Conservation (phyloP, 192 early-diverging fungal species). For the Entomortierella beljakovae region DNA sequence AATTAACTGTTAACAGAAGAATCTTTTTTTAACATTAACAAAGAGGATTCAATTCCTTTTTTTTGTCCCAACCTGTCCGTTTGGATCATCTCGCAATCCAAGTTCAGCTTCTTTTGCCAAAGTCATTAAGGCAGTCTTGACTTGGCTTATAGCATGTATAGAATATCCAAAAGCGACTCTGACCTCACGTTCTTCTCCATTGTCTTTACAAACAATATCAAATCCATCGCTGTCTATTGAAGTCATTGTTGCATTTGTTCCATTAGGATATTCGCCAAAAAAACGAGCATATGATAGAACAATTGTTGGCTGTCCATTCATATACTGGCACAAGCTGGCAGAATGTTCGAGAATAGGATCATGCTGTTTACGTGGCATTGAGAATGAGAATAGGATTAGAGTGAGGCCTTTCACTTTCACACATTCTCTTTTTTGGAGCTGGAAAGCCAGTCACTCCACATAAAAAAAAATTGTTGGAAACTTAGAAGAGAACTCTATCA, state of each 20-base stretch:
- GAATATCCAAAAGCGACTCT: slow-evolving; percentile 42
- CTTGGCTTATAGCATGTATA: slow-evolving; percentile 38
- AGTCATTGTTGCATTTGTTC: slow-evolving; percentile 12
- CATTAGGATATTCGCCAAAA: slow-evolving; percentile 42
- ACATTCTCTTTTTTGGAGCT: no score
- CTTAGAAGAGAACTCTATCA: no score
- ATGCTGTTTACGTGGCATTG: slow-evolving; percentile 1
- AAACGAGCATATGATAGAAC: slow-evolving; percentile 45
- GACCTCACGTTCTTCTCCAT: slow-evolving; percentile 28
- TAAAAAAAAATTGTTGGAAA: no score
- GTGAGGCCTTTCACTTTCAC: no score
- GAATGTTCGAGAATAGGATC: slow-evolving; percentile 24
- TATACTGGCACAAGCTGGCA: slow-evolving; percentile 17
- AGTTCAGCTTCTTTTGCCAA: slow-evolving; percentile 45
- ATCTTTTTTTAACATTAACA: no score
- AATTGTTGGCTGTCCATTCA: slow-evolving; percentile 28
- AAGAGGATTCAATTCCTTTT: not conserved
- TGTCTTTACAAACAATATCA: slow-evolving; percentile 14
- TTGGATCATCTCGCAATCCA: slow-evolving; percentile 18
- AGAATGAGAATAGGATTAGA: not conserved
- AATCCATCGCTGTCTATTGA: slow-evolving; percentile 40
- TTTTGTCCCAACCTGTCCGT: slow-evolving; percentile 12
- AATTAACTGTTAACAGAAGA: not conserved
- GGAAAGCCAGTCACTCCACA: no score
- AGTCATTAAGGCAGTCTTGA: slow-evolving; percentile 18